A percentile compares a stretch with the other conserved stretches of the same genome.
phyloP scores from a whole-genome alignment of 2,329 filamentous ascomycete species.

The Capronia epimyces region DNA sequence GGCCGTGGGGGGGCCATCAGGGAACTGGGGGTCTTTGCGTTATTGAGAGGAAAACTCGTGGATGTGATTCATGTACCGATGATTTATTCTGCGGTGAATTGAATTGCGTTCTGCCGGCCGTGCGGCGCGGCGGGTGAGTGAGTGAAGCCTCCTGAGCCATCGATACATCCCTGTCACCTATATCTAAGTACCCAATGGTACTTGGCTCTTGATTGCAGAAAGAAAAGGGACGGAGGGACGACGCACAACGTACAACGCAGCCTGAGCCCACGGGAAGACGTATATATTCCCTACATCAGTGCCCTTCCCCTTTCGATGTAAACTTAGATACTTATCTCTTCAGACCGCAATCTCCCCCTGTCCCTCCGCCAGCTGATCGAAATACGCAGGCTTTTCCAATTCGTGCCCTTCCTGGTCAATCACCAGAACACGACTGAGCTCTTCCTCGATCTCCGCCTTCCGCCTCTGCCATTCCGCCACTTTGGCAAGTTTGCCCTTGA shows the following conservation, averaged over 20 bases:
- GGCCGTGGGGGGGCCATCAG: not conserved
- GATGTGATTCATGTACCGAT: not conserved
- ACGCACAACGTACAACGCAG: no score
- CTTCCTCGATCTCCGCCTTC: constrained; percentile 72
- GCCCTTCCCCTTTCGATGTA: no score
- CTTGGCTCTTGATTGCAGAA: no score
- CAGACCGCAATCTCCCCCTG: not conserved
- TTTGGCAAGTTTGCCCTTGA: constrained; percentile 71
- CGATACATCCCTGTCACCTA: no score
- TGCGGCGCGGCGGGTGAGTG: no score
- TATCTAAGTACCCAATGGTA: no score
- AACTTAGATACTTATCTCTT: no score
- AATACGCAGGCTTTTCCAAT: constrained; percentile 3
- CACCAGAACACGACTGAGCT: constrained; percentile 63
- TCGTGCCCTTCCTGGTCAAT: constrained; percentile 31
- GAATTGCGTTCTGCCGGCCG: no score
- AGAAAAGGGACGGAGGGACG: no score
- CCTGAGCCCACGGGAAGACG: no score
- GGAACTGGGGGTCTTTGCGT: not conserved
- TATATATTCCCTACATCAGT: no score
- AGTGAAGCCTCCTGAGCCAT: no score
- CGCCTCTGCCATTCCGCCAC: constrained; percentile 80
- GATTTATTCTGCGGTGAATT: not conserved
- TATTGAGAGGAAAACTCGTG: not conserved
- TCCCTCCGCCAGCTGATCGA: not conserved